Evolutionary conservation across 345 rosid species (phyloP), one percentile per base, ranked within the genome.

Genomic region (Triadica sebifera): DNA sequence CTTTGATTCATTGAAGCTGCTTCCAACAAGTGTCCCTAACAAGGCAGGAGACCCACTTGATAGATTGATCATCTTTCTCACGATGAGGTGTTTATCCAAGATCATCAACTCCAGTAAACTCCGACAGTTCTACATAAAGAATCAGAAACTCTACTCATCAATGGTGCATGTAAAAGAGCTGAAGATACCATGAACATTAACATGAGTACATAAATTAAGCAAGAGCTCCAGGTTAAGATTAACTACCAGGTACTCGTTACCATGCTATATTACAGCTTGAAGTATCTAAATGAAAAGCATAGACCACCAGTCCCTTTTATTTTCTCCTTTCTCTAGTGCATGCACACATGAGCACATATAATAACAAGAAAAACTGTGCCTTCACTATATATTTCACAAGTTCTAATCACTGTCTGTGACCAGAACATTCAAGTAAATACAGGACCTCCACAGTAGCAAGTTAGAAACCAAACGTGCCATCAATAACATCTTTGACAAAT

Each of bases 81-180:
- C 85, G 1, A 70, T 78, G 10, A 90, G 75, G 82, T 93, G 93
- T 71, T 81, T 80, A n/a, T 95, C 96, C 67, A 89, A 83, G 79
- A 80, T 80, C 97, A 93, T 93, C 74, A 86, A 80, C 80, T 95
- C 89, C 84, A 93, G 55, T 65, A 95, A 80, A 75, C 74, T 85
- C 85, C 87, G 81, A 78, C 96, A 90, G 77, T 91, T 90, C 98
- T 95, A 58, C 41, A 80, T 22, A 65, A 56, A 67, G 1, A 55
- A 51, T 17, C 4, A 37, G 53, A 70, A 70, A 51, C 6, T 51
- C 29, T 59, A 7, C 65, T 64, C 15, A 47, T 47, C 46, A 20
- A 19, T 16, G 20, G 45, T 67, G 16, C 60, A 34, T 43, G 24
- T 25, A 8, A n/a, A 29, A 1, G 34, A 29, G 34, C 34, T 29